These are phyloP conservation scores for Tremella yokohamensis DNA, from an alignment of 768 basidiomycete species.

Conservation along the genomic window DNA sequence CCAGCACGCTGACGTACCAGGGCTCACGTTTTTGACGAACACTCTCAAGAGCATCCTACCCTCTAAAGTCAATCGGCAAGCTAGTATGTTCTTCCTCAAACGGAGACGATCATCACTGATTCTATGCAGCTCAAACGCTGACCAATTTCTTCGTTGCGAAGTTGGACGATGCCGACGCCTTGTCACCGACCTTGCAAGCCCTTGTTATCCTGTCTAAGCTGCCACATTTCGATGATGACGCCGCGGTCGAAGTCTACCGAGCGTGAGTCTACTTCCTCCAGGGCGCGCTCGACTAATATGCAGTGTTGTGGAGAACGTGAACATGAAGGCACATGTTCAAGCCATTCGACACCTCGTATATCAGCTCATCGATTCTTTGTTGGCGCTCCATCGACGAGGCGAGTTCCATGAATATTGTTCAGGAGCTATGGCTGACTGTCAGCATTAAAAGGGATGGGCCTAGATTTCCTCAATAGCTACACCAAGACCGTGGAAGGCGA, in stretches of 20 bases:
- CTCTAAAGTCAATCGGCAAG: slow-evolving; percentile 69
- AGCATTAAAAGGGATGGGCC: slow-evolving; percentile 71
- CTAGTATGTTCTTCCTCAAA: slow-evolving; percentile 59
- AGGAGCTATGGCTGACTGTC: slow-evolving; percentile 1
- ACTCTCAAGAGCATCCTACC: slow-evolving; percentile 63
- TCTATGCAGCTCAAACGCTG: slow-evolving; percentile 69
- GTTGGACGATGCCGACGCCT: slow-evolving; percentile 76
- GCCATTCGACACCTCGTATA: slow-evolving; percentile 77
- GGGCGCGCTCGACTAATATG: background rate
- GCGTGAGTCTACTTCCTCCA: slow-evolving; percentile 56
- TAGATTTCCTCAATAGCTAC: slow-evolving; percentile 72
- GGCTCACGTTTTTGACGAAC: slow-evolving; percentile 74
- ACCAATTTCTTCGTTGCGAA: slow-evolving; percentile 79
- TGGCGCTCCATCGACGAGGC: slow-evolving; percentile 70
- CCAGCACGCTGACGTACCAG: slow-evolving; percentile 53
- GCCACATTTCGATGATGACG: slow-evolving; percentile 62
- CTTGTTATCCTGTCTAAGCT: slow-evolving; percentile 64
- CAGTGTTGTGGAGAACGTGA: slow-evolving; percentile 73
- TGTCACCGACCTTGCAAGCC: slow-evolving; percentile 76
- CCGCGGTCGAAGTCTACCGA: slow-evolving; percentile 61
- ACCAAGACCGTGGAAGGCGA: slow-evolving; percentile 82
- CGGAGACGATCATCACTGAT: background rate
- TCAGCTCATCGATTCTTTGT: slow-evolving; percentile 70
- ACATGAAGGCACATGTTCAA: slow-evolving; percentile 77
- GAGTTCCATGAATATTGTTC: slow-evolving; percentile 20